Conservation (phyloP, 2,329 filamentous ascomycete genomes). For the Colletotrichum sublineola region DNA sequence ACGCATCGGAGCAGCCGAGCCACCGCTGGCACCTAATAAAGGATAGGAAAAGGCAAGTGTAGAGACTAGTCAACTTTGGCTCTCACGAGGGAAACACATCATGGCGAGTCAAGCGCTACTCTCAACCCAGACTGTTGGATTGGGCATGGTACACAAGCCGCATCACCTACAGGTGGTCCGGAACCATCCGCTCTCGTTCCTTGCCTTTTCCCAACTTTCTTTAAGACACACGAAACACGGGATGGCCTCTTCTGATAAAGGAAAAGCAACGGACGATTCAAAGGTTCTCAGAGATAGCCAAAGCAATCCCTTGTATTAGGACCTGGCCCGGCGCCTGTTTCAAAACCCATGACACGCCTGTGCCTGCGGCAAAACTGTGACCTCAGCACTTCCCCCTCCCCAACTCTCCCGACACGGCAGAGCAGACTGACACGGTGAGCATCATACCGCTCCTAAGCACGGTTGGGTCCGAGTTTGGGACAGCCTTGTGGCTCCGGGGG, state of each 20-base stretch:
- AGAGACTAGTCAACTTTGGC: conserved; percentile 30
- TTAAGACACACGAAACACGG: conserved; percentile 10
- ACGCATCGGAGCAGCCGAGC: conserved; percentile 33
- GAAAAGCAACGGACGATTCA: conserved; percentile 8
- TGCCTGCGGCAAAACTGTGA: conserved; percentile 10
- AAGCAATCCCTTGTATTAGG: background rate
- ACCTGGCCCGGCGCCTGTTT: conserved; percentile 25
- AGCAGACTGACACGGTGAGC: conserved; percentile 2
- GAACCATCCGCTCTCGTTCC: conserved; percentile 7
- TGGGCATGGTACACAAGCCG: background rate
- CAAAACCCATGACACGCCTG: conserved; percentile 18
- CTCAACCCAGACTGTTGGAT: background rate
- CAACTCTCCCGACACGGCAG: conserved; percentile 9
- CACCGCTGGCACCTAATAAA: conserved; percentile 30
- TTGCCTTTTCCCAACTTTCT: background rate
- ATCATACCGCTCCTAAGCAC: conserved; percentile 19
- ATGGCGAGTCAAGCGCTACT: background rate
- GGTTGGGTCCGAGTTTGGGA: background rate
- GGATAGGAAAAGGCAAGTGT: conserved; percentile 17
- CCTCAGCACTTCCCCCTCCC: conserved; percentile 11
- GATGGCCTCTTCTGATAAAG: background rate
- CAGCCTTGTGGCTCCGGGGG: background rate
- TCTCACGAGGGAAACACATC: conserved; percentile 7
- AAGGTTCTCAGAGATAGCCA: background rate
- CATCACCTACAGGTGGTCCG: background rate